Conservation (phyloP, 129 eudicot species). For the Flaveria brownii region DNA sequence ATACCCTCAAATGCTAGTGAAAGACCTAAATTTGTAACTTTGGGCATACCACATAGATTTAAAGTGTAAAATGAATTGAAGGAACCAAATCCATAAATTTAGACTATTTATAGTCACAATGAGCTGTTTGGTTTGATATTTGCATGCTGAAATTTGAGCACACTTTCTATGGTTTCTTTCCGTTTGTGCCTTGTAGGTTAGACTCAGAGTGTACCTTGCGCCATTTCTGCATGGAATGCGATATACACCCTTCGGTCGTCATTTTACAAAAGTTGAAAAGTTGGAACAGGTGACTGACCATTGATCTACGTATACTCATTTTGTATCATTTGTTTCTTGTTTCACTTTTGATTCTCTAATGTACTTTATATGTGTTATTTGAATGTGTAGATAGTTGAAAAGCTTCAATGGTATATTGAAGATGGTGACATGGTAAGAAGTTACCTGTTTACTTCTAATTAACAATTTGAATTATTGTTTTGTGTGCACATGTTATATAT, state of each 20-base stretch:
- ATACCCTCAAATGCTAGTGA: neutral
- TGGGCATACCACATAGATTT: neutral
- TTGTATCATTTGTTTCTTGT: neutral
- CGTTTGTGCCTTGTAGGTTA: conserved; percentile 42
- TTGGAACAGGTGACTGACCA: conserved; percentile 57
- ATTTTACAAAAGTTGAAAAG: conserved; percentile 80
- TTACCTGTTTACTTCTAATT: neutral
- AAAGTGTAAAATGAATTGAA: neutral
- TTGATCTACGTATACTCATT: neutral
- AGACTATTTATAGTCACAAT: neutral
- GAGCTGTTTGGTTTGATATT: neutral
- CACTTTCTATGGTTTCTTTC: neutral
- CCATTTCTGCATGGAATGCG: conserved; percentile 81
- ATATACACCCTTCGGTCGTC: conserved; percentile 84
- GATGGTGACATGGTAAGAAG: conserved; percentile 81
- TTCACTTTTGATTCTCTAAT: neutral
- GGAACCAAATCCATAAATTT: neutral
- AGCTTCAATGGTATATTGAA: conserved; percentile 64
- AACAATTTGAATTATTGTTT: neutral
- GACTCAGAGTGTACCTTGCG: conserved; percentile 69
- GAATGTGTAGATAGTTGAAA: conserved; percentile 63
- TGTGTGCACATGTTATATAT: neutral
- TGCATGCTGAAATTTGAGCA: conserved; percentile 1
- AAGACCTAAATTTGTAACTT: neutral
- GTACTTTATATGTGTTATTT: conserved; percentile 3